Conservation (phyloP, 2,329 filamentous ascomycete species). For the Phaeosphaeriaceae sp. region DNA sequence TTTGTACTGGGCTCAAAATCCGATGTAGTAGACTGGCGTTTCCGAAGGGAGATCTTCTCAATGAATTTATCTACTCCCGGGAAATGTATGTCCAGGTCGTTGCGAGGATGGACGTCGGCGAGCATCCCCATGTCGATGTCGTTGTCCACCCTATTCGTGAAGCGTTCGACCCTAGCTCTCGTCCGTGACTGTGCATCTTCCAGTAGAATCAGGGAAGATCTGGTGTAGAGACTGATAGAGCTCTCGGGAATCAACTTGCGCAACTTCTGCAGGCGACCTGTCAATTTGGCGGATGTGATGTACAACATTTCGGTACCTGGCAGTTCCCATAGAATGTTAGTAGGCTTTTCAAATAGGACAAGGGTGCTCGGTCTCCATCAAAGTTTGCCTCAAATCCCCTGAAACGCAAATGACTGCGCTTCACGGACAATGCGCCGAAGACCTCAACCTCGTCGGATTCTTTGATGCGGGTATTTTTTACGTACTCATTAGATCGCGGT, state of each 20-base stretch:
- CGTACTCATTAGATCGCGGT: neutral
- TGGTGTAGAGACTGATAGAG: constrained; percentile 8
- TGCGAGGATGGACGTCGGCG: no score
- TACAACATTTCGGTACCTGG: constrained; percentile 14
- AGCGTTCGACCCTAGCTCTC: no score
- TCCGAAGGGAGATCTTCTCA: no score
- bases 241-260: constrained; percentile 4
- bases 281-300: constrained; percentile 23
- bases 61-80: no score
- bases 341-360: no score
- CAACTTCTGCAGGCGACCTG: constrained; percentile 25
- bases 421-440: no score
- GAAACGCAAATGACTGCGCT: no score
- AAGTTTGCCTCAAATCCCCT: no score
- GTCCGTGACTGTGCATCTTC: constrained; percentile 12
- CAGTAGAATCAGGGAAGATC: neutral
- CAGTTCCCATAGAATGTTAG: neutral
- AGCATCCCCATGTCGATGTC: no score
- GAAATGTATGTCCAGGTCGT: no score
- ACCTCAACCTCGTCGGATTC: neutral
- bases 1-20: neutral
- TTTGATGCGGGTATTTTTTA: constrained; percentile 23
- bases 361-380: no score
- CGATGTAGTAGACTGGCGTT: neutral
- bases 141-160: no score